A percentile compares a stretch with the other conserved stretches of the same genome.
Evolutionary conservation across 345 rosid genomes (phyloP).

Genomic region (Lumnitzera racemosa): DNA sequence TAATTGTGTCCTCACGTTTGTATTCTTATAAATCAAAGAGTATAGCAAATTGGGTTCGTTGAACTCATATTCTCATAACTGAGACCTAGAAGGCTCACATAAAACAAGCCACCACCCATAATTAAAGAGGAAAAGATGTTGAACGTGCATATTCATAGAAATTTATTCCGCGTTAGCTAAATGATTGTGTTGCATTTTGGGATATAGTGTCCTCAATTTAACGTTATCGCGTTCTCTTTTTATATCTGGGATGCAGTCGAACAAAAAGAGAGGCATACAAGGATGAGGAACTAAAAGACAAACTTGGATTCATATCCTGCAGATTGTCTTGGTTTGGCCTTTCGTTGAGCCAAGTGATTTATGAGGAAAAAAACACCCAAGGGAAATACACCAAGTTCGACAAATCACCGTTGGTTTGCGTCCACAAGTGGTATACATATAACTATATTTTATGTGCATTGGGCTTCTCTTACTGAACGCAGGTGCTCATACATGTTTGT

Average conservation of each 20-base stretch:
- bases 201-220: too few species aligned
- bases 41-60: too few species aligned
- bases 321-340: neutral
- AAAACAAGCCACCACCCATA: too few species aligned
- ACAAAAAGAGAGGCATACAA: neutral
- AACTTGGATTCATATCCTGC: neutral
- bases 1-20: too few species aligned
- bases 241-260: neutral
- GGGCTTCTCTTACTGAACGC: neutral
- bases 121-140: too few species aligned
- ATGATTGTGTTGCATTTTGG: too few species aligned
- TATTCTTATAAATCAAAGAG: too few species aligned
- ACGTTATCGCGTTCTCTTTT: too few species aligned
- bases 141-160: too few species aligned
- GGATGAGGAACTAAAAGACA: neutral
- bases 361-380: constrained; percentile 18
- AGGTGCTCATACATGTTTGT: neutral
- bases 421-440: neutral
- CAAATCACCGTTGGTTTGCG: constrained; percentile 24
- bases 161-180: too few species aligned
- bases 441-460: neutral
- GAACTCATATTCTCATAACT: too few species aligned
- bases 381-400: constrained; percentile 38
- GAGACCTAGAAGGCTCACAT: too few species aligned
- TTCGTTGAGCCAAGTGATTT: constrained; percentile 9